Evolutionary conservation across 1,139 yeast genomes (phyloP), one percentile per base, ranked within the genome.

Genomic region (Yamadazyma friedrichii): DNA sequence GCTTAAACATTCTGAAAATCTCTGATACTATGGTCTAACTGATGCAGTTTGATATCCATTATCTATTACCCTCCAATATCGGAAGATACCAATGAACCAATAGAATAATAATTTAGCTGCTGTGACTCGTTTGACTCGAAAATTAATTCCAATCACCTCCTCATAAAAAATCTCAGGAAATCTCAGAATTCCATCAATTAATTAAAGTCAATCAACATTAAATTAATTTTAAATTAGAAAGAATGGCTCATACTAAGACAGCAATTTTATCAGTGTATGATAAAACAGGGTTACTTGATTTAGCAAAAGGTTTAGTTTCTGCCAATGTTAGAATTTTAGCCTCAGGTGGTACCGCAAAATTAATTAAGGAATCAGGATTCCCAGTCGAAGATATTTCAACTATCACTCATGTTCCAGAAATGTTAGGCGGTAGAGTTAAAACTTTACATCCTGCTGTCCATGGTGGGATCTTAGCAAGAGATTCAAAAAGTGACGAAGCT

Each of bases 371-470:
- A 64, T 96, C 97, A 42, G 98, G 98, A 10, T 93, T 93, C 80
- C 94, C 95, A 39, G 98, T 93, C 24, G 96, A 89, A 53, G 98
- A 93, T 61, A 97, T 93, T 42, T 84, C 95, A 39, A 67, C 94
- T 46, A 88, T 93, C 62, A 93, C 98, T 38, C 95, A 89, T 61
- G 98, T 98, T 29, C 98, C 98, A 41, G 98, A 93, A 69, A 93
- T 93, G 96, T 78, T 93, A 54, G 96, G 97, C 45, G 98, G 98
- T 48, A 81, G 98, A 70, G 98, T 93, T 56, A 93, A 93, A 76
- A 93, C 98, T 45, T 77, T 93, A 58, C 98, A 93, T 65, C 98
- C 98, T 33, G 98, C 98, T 35, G 96, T 93, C 46, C 98, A 93
- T 64, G 98, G 96, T 54, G 98, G 98, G 74, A 93, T 93, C 56